Conservation (phyloP, 148 eudicot genomes). For the Diospyros kaki region DNA sequence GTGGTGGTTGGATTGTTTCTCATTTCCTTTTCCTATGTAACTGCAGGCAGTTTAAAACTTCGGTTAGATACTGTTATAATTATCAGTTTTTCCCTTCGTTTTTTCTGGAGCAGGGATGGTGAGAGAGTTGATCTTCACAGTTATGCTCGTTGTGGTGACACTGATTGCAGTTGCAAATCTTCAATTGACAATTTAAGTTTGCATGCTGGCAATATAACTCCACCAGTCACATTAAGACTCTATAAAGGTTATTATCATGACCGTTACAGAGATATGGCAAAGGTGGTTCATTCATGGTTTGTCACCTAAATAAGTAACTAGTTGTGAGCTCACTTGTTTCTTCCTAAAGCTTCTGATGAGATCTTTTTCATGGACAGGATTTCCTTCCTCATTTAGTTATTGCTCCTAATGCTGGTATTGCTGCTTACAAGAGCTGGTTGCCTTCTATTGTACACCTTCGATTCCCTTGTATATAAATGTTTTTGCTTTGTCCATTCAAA, state of each 20-base stretch:
- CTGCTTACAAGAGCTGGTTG: conserved; percentile 85
- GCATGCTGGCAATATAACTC: conserved; percentile 11
- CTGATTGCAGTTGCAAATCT: conserved; percentile 59
- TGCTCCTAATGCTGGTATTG: conserved; percentile 93
- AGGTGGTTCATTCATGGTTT: conserved; percentile 36
- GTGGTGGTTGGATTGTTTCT: no score
- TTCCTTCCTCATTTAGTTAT: conserved; percentile 59
- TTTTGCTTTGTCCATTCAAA: no score
- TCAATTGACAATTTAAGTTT: conserved; percentile 17
- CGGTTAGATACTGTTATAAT: neutral
- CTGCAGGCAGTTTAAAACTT: no score
- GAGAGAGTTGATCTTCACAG: conserved; percentile 49
- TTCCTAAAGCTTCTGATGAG: neutral
- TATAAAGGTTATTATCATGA: conserved; percentile 81
- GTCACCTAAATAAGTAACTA: neutral
- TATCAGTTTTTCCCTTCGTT: neutral
- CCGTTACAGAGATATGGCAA: conserved; percentile 45
- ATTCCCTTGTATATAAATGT: no score
- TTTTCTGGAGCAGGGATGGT: conserved; percentile 54
- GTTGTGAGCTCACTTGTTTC: neutral
- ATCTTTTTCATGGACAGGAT: conserved; percentile 37
- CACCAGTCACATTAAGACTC: conserved; percentile 52
- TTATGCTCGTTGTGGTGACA: conserved; percentile 57
- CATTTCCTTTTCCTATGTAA: no score
- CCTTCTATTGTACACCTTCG: conserved; percentile 62